phyloP scores from a whole-genome alignment of 306 rosid genomes.

The Citrullus colocynthis region DNA sequence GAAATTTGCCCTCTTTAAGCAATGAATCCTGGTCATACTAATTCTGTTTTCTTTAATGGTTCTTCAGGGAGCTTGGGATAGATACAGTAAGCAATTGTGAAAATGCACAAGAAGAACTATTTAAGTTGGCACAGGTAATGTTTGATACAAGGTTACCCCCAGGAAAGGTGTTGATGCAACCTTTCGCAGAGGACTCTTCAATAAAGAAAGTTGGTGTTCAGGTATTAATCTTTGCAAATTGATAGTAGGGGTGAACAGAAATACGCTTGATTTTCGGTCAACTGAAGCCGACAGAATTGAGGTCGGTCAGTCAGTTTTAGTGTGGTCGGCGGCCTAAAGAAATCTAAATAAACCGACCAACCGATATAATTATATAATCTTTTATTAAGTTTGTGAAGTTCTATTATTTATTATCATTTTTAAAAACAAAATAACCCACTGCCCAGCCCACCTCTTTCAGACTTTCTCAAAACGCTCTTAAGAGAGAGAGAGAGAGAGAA shows the following conservation, averaged over 20 bases:
- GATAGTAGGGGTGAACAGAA: background rate
- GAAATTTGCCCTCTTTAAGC: background rate
- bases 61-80: slow-evolving; percentile 78
- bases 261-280: too few relatives aligned
- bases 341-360: too few relatives aligned
- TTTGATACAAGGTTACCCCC: slow-evolving; percentile 95
- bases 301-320: too few relatives aligned
- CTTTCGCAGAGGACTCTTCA: slow-evolving; percentile 82
- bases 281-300: too few relatives aligned
- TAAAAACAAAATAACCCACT: too few relatives aligned
- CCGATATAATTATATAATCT: too few relatives aligned
- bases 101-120: slow-evolving; percentile 61
- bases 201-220: slow-evolving; percentile 72
- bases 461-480: too few relatives aligned
- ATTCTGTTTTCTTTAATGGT: background rate
- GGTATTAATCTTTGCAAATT: slow-evolving; percentile 25
- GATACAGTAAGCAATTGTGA: slow-evolving; percentile 52
- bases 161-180: slow-evolving; percentile 77
- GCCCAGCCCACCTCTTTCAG: too few relatives aligned
- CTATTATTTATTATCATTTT: too few relatives aligned
- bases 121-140: slow-evolving; percentile 71
- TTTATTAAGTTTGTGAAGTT: too few relatives aligned
- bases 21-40: background rate
- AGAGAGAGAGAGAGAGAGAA: too few relatives aligned
- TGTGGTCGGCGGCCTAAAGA: too few relatives aligned